Evolutionary conservation across 2,329 filamentous ascomycete genomes (phyloP).

Genomic region (Colletotrichum acutatum): DNA sequence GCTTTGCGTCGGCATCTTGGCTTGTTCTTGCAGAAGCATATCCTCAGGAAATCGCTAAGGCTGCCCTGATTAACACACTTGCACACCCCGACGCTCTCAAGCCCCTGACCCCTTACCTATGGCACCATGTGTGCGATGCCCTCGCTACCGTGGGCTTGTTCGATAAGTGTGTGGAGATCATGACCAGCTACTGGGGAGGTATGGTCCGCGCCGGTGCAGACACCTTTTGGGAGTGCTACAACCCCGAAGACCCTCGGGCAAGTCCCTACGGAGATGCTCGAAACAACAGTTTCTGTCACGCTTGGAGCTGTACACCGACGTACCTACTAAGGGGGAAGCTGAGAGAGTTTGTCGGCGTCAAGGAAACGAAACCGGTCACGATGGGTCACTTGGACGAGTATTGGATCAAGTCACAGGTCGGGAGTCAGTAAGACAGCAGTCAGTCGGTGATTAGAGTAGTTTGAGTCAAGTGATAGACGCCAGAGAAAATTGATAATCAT

Average conservation of each 20-base stretch:
- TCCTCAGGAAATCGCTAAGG: constrained; percentile 33
- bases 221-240: constrained; percentile 48
- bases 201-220: constrained; percentile 46
- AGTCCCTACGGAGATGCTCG: constrained; percentile 46
- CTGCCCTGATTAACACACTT: constrained; percentile 41
- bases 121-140: constrained; percentile 44
- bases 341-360: constrained; percentile 10
- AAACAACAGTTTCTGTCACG: constrained; percentile 48
- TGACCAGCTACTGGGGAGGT: constrained; percentile 46
- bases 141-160: constrained; percentile 40
- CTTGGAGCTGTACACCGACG: constrained; percentile 46
- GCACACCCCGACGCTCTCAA: constrained; percentile 40
- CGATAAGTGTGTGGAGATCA: constrained; percentile 43
- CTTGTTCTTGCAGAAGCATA: constrained; percentile 42
- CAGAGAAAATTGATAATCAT: constrained; percentile 2
- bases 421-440: neutral
- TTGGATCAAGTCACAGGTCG: constrained; percentile 11
- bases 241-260: constrained; percentile 40
- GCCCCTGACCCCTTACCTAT: constrained; percentile 45
- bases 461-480: neutral
- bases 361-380: neutral
- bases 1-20: constrained; percentile 46
- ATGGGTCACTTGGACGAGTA: constrained; percentile 17
- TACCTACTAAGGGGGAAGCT: constrained; percentile 41
- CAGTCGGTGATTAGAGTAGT: neutral